Base-by-base conservation (phyloP, 1,284 basidiomycete species). In the Pseudozyma hubeiensis region DNA sequence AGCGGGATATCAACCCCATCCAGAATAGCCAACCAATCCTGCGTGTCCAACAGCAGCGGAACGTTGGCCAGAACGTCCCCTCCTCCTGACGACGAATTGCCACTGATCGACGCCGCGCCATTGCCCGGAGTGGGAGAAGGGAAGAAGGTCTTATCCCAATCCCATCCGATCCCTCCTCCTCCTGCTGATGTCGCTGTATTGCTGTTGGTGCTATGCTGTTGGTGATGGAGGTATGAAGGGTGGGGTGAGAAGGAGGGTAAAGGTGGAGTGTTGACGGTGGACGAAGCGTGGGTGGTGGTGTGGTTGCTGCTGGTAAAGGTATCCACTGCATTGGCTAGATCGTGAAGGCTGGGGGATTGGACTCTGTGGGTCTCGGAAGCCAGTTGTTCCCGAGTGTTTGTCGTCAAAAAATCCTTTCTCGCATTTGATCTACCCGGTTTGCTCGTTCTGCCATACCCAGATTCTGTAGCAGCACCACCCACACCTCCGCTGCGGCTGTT, bases 1-100 rank as follows among this genome's bases (percentile, higher is more conserved):
- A 68, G 31, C 2, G 65, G 65, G 10, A 68, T 68, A 17, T 68
- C 66, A 4, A 68, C 66, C 3, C 60, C 55, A 31, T 68, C 66
- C 7, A 68, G 14, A 17, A 68, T 68, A 14, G 60, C 66, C 17
- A 68, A 19, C 66, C 66, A 68, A 33, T 68, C 66, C 17, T 58
- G 52, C 0, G 66, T 58, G 13, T 68, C 66, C 4, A 68, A 33
- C 3, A 68, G 53, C 11, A 68, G 16, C 10, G 66, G 66, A 4
- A 68, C 49, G n/a, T 44, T 52, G 29, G 66, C 53, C 19, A 68
- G 17, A 3, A 47, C 45, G n/a, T 68, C 66, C n/a, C 47, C 33
- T 16, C 37, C 39, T 24, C 24, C 24, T 24, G 24, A 24, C 24
- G 24, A 24, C 24, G 24, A 24, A 24, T 24, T 4, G 24, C 24